Evolutionary conservation across 129 eudicot species (phyloP), one percentile per base, ranked within the genome.

Genomic region (Tanacetum coccineum): DNA sequence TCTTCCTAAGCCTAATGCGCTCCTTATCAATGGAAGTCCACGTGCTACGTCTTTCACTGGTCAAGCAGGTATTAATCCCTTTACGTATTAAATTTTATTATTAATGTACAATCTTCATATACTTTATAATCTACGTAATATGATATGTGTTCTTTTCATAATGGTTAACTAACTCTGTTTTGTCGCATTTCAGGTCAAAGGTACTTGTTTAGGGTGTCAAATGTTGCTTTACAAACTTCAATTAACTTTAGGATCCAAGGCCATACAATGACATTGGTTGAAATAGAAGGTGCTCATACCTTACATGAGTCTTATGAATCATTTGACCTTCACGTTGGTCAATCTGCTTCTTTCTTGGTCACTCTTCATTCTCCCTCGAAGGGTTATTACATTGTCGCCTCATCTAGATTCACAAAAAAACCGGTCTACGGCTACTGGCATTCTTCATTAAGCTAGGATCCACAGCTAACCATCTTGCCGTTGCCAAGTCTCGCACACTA

Each of bases 271-370:
- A 69, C 9, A 47, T 76, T 88, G 61, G 89, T 93, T 22, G 98
- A 93, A 72, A 67, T 83, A 44, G 98, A 93, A 79, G 96, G 96
- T 64, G 68, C 96, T 10, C 95, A 87, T 76, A 82, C 87, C 13
- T 50, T 82, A 56, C 95, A 93, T 50, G 82, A 85, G 58, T 45
- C 62, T n/a, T 92, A 92, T 57, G 91, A 86, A 18, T 88, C 98
- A 6, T 71, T 93, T 25, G 98, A 93, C 67, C 67, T 93, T 70
- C 98, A 93, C 63, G 87, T 80, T 2, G 96, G 98, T 59, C 98
- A 93, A 78, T 86, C 95, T 2, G 40, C 78, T 65, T 75, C 98
- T 61, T 69, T 92, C 68, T 72, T 92, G 74, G 96, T 88, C 62
- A 88, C 90, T 20, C 64, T 85, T 20, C 42, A 85, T 51, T 69